phyloP scores from a whole-genome alignment of 108 stramenopile genomes.

The Cyclotella sp. region DNA sequence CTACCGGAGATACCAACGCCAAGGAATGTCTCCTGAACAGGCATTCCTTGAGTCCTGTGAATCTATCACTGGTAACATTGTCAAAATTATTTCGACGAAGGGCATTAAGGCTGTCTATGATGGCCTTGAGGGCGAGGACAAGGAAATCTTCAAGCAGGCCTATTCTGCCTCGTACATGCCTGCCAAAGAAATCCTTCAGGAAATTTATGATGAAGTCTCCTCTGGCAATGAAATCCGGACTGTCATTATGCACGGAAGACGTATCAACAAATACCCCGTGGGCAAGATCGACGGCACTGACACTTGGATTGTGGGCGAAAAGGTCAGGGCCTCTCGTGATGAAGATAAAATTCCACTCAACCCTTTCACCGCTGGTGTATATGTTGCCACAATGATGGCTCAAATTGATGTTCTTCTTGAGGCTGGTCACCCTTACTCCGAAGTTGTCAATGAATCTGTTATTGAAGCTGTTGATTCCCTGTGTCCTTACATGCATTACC shows the following conservation, averaged over 20 bases:
- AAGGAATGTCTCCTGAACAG: conserved; percentile 96
- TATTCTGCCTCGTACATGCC: conserved; percentile 97
- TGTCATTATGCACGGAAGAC: conserved; percentile 96
- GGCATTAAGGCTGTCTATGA: conserved; percentile 98
- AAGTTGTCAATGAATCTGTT: conserved; percentile 98
- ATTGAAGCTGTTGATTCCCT: conserved; percentile 99
- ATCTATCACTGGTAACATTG: conserved; percentile 97
- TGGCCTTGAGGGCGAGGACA: conserved; percentile 78
- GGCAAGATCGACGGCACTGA: conserved; percentile 99
- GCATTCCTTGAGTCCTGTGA: conserved; percentile 94
- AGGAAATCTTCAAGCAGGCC: conserved; percentile 92
- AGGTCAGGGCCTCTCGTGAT: conserved; percentile 93
- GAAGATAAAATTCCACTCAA: conserved; percentile 97
- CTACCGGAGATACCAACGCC: conserved; percentile 94
- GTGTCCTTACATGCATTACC: conserved; percentile 99
- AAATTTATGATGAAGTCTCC: conserved; percentile 98
- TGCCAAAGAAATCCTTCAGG: conserved; percentile 97
- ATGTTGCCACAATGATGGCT: conserved; percentile 99
- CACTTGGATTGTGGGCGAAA: conserved; percentile 96
- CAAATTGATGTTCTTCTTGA: conserved; percentile 97
- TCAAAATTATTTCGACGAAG: conserved; percentile 94
- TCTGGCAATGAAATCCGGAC: conserved; percentile 98
- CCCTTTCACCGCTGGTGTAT: conserved; percentile 98
- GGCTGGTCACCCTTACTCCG: conserved; percentile 97
- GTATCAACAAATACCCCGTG: conserved; percentile 91